These are phyloP conservation scores for Syncephalastrum contaminatum DNA, from an alignment of 371 early-diverging fungal genomes.

Conservation along the genomic window DNA sequence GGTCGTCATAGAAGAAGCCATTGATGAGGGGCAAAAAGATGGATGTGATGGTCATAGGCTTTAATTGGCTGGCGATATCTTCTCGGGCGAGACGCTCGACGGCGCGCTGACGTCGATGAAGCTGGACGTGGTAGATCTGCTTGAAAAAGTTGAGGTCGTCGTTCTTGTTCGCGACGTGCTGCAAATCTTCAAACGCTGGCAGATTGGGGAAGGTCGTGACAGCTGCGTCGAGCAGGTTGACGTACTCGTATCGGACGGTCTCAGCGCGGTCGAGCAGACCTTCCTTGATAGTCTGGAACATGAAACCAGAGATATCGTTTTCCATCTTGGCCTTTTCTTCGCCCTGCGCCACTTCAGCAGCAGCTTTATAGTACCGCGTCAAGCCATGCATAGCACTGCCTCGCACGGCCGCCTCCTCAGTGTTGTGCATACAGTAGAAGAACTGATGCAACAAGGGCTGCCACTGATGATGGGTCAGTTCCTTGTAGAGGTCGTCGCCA, in stretches of 20 bases:
- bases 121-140: conserved; percentile 92
- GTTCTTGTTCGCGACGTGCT: conserved; percentile 36
- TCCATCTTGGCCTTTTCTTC: conserved; percentile 46
- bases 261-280: conserved; percentile 63
- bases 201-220: conserved; percentile 62
- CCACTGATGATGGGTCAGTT: conserved; percentile 77
- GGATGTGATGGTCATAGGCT: conserved; percentile 58
- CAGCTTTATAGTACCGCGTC: conserved; percentile 58
- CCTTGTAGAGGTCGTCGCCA: conserved; percentile 61
- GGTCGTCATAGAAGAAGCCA: conserved; percentile 83
- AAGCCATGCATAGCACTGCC: conserved; percentile 79
- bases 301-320: conserved; percentile 55
- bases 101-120: conserved; percentile 87
- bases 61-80: conserved; percentile 41
- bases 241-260: conserved; percentile 72
- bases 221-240: conserved; percentile 60
- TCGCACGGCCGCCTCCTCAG: conserved; percentile 86
- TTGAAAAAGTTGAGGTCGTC: conserved; percentile 88
- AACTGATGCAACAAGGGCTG: conserved; percentile 89
- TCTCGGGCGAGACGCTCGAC: conserved; percentile 71
- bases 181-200: conserved; percentile 66
- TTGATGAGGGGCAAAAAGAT: conserved; percentile 86
- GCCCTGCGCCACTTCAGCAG: conserved; percentile 31
- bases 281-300: conserved; percentile 77
- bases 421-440: conserved; percentile 74